Percentiles rank a stretch among this genome's conserved stretches.
These are phyloP conservation scores for Dissoconium aciculare DNA, from an alignment of 2,329 filamentous ascomycete genomes.

Conservation along the genomic window DNA sequence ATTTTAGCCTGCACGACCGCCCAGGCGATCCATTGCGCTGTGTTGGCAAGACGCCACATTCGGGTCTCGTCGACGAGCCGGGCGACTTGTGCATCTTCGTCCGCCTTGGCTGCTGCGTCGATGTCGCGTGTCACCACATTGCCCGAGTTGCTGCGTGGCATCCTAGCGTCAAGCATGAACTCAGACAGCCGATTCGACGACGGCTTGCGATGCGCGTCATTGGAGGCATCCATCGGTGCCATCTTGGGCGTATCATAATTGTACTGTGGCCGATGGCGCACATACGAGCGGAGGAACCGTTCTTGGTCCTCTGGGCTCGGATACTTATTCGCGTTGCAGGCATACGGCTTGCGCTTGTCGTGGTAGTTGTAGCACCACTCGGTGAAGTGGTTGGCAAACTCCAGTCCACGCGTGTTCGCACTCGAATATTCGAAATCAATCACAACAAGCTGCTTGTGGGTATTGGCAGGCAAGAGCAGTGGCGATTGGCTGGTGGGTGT, in stretches of 20 bases:
- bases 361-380: conserved; percentile 99
- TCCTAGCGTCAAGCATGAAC: conserved; percentile 60
- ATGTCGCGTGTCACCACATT: conserved; percentile 22
- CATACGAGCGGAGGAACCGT: conserved; percentile 73
- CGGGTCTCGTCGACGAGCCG: conserved; percentile 63
- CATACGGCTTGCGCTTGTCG: conserved; percentile 44
- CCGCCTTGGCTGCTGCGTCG: conserved; percentile 37
- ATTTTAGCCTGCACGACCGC: conserved; percentile 90
- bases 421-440: conserved; percentile 98
- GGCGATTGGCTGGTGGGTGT: conserved; percentile 61
- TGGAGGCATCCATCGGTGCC: conserved; percentile 3
- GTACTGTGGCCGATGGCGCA: conserved; percentile 62
- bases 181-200: conserved; percentile 32
- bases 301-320: conserved; percentile 67
- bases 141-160: conserved; percentile 28
- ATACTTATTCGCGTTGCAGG: conserved; percentile 55
- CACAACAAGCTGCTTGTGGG: conserved; percentile 90
- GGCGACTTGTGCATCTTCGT: conserved; percentile 50
- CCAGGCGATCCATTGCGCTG: conserved; percentile 87
- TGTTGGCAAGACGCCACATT: conserved; percentile 78
- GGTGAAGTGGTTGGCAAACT: conserved; percentile 95
- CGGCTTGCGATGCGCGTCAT: conserved; percentile 17
- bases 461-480: conserved; percentile 72
- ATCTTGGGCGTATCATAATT: conserved; percentile 27
- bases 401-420: conserved; percentile 69